Conservation (phyloP, 805 yeast genomes). For the Kockiozyma suomiensis region DNA sequence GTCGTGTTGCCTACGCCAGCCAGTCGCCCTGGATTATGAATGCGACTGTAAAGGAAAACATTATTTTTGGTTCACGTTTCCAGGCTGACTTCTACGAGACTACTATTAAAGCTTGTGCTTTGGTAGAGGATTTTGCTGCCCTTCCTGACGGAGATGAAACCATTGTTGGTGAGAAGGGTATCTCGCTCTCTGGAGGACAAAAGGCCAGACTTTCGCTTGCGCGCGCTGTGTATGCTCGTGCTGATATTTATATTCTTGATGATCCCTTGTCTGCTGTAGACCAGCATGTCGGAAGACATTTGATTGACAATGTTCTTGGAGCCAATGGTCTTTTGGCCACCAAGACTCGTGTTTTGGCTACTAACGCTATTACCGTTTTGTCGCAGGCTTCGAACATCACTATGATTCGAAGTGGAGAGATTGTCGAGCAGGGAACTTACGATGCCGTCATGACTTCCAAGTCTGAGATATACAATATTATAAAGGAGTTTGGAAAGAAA, state of each 20-base stretch:
- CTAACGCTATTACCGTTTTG: conserved; percentile 82
- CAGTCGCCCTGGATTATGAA: conserved; percentile 98
- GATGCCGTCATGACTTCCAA: conserved; percentile 35
- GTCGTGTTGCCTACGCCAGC: conserved; percentile 83
- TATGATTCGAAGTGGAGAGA: conserved; percentile 58
- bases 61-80: conserved; percentile 81
- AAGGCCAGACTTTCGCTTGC: conserved; percentile 94
- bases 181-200: conserved; percentile 95
- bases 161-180: conserved; percentile 96
- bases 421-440: conserved; percentile 45
- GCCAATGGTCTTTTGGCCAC: conserved; percentile 72
- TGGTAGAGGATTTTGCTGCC: conserved; percentile 71
- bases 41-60: conserved; percentile 88
- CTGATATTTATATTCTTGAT: conserved; percentile 87
- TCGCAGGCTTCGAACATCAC: conserved; percentile 71
- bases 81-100: conserved; percentile 79
- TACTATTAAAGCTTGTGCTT: conserved; percentile 87
- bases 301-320: conserved; percentile 81
- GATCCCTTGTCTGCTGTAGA: conserved; percentile 97
- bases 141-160: conserved; percentile 90
- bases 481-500: conserved; percentile 37
- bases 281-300: conserved; percentile 90
- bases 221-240: conserved; percentile 92
- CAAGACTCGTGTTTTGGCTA: conserved; percentile 78
- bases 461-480: conserved; percentile 32